These are phyloP conservation scores for Calonectria crousiana DNA, from an alignment of 2,329 filamentous ascomycete genomes.

Conservation along the genomic window DNA sequence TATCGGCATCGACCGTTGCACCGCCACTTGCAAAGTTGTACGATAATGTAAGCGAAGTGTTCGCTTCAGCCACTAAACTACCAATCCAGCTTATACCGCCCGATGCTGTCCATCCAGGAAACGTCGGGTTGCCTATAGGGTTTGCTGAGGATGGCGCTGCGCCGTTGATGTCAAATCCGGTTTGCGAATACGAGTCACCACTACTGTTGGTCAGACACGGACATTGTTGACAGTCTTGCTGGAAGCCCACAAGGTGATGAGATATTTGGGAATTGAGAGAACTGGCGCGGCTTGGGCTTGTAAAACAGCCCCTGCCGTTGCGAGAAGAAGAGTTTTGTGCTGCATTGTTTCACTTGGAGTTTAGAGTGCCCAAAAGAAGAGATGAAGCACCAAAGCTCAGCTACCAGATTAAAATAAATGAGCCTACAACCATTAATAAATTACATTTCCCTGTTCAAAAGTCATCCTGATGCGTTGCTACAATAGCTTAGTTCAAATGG, in stretches of 20 bases:
- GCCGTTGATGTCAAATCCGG: conserved; percentile 65
- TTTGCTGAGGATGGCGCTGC: conserved; percentile 65
- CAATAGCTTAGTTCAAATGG: neutral
- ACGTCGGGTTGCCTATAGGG: conserved; percentile 72
- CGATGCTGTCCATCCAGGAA: conserved; percentile 62
- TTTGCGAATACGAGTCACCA: conserved; percentile 50
- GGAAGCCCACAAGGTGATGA: conserved; percentile 37
- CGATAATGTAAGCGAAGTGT: conserved; percentile 56
- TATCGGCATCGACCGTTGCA: conserved; percentile 63
- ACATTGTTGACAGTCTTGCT: accelerated
- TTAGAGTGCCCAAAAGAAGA: too few species aligned
- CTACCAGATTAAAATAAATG: neutral
- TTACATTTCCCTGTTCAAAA: neutral
- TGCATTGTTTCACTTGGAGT: neutral
- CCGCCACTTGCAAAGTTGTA: conserved; percentile 69
- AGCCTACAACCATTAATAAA: neutral
- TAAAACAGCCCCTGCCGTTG: neutral
- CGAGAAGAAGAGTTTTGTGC: neutral
- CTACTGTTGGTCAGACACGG: conserved; percentile 26
- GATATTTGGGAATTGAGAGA: conserved; percentile 18
- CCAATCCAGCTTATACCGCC: conserved; percentile 67
- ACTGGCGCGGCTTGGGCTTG: neutral
- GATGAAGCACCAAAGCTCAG: too few species aligned
- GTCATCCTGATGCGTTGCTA: neutral
- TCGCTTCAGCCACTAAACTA: conserved; percentile 60